Evolutionary conservation across 768 basidiomycete genomes (phyloP), one percentile per base, ranked within the genome.

Genomic region (Leccinellum albellum): DNA sequence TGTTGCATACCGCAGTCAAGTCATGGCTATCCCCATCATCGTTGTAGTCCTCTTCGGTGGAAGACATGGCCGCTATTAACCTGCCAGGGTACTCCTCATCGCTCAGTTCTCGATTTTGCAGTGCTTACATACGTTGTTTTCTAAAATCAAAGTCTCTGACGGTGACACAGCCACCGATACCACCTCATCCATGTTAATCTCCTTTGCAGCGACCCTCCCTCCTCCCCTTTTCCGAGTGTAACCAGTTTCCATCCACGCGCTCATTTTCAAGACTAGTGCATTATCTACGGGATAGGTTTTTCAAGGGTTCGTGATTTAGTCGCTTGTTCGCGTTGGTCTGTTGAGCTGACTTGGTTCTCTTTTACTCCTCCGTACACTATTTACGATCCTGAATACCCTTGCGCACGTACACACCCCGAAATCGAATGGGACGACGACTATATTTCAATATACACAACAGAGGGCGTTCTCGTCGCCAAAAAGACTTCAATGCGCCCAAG

Each of bases 241-340:
- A 40, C 7, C 28, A 58, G 50, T 55, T 54, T 57, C 61, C 59
- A 48, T 56, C 75, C 90, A 74, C 78, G 98, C 98, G 96, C 88
- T 99, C 68, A 98, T 99, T 75, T 81, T 91, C 71, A 99, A 99
- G 83, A 98, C 84, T 84, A 88, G 78, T 90, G 92, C 71, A 75
- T 83, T 74, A 98, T 99, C 83, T 99, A 97, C 82, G 95, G 98
- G 80, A n/a, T n/a, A 90, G 89, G 82, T 94, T 99, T 83, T 99
- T 99, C 91, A 97, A 97, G 80, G 94, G 94, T 94, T 64, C 64
- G 87, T 31, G n/a, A 40, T 40, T 4, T 5, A 0, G 13, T 13
- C 3, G n/a, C 10, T 10, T 40, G n/a, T n/a, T 40, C n/a, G 37
- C 37, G 37, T 20, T 40, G 37, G n/a, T 14, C 23, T 21, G 23